Evolutionary conservation across 2,329 filamentous ascomycete genomes (phyloP), one percentile per base, ranked within the genome.

Genomic region (Colletotrichum plurivorum): DNA sequence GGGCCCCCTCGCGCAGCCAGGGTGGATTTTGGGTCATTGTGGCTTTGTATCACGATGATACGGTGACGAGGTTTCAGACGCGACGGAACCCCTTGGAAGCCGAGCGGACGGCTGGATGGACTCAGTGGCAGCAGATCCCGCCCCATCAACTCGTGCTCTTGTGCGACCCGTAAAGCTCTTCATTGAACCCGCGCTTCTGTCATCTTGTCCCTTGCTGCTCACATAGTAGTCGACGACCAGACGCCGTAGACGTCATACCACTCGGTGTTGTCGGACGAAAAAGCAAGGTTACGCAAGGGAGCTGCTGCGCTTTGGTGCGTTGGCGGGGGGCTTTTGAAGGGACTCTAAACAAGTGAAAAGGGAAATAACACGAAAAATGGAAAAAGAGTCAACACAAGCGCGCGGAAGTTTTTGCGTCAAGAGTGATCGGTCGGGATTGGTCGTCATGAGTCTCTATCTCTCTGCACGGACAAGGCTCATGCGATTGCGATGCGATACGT

Each of bases 21-120:
- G 31, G 31, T 36, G 31, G 31, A 36, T 36, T 36, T 36, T 36
- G 31, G 31, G 18, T 51, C 15, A 16, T 16, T 54, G 48, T 54
- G 48, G 63, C n/a, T 43, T 43, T 52, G 62, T 61, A 56, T 69
- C 36, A 61, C 51, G 43, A 61, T 69, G 51, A 69, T 45, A 69
- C 67, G 62, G 62, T 54, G 55, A 69, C 45, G 51, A 45, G 62
- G 67, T 69, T 69, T 69, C 67, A 69, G 67, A 61, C 55, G 46
- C 15, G 55, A 48, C 36, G 62, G 41, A 36, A 46, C 66, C 51
- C 62, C 55, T 66, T 60, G 22, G 27, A 20, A 45, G 58, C 48
- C 36, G 45, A 52, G 53, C 36, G 52, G 27, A 8, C 45, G 22
- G 10, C 31, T 59, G 63, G 22, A 20, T 22, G 48, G 53, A 55